A percentile compares a stretch with the other conserved stretches of the same genome.
Evolutionary conservation across 805 yeast genomes (phyloP).

Genomic region (Metschnikowia proteae): DNA sequence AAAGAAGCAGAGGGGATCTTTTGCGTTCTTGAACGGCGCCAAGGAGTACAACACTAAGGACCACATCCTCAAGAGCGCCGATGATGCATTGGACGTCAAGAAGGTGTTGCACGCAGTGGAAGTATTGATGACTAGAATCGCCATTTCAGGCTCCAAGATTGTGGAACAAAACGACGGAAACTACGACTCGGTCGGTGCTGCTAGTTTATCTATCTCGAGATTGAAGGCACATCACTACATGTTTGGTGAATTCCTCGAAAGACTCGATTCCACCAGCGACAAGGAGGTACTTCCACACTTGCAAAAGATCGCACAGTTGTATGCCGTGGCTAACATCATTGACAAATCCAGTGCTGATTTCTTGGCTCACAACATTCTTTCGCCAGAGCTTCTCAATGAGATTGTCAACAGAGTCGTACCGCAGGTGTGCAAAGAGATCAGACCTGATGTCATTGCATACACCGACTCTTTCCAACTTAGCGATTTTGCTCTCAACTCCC

Average conservation of each 20-base stretch:
- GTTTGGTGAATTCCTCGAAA: slow-evolving; percentile 14
- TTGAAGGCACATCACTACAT: slow-evolving; percentile 22
- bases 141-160: slow-evolving; percentile 16
- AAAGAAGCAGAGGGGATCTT: slow-evolving; percentile 15
- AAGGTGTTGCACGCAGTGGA: slow-evolving; percentile 17
- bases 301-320: slow-evolving; percentile 17
- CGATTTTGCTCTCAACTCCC: slow-evolving; percentile 18
- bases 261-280: slow-evolving; percentile 11
- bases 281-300: slow-evolving; percentile 15
- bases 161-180: slow-evolving; percentile 16
- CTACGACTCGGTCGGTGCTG: slow-evolving; percentile 20
- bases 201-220: slow-evolving; percentile 18
- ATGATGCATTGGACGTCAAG: slow-evolving; percentile 13
- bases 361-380: slow-evolving; percentile 15
- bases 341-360: slow-evolving; percentile 20
- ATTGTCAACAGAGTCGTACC: slow-evolving; percentile 17
- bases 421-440: slow-evolving; percentile 15
- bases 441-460: slow-evolving; percentile 18
- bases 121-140: slow-evolving; percentile 19
- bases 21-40: slow-evolving; percentile 18
- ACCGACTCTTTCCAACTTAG: slow-evolving; percentile 21
- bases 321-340: slow-evolving; percentile 17
- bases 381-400: slow-evolving; percentile 15
- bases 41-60: slow-evolving; percentile 15
- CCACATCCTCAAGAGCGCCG: slow-evolving; percentile 8